Conservation (phyloP, 768 basidiomycete species). For the Trametes cubensis region DNA sequence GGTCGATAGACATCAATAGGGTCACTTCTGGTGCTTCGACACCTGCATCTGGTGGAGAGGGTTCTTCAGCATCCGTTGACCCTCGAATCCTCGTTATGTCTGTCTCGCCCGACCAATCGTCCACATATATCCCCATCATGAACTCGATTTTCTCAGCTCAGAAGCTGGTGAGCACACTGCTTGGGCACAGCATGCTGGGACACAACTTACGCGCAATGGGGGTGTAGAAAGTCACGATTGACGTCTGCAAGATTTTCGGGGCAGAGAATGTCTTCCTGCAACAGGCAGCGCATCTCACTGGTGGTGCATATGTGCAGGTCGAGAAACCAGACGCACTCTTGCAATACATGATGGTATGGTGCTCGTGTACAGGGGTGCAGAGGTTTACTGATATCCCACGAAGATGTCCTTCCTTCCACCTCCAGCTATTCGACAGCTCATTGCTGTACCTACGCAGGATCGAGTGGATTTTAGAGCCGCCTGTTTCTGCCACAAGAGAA, state of each 20-base stretch:
- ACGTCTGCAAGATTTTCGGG: conserved; percentile 90
- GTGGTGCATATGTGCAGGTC: conserved; percentile 89
- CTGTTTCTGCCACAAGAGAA: conserved; percentile 98
- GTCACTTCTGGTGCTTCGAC: conserved; percentile 41
- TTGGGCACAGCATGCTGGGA: neutral
- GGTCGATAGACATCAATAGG: conserved; percentile 65
- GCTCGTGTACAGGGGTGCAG: neutral
- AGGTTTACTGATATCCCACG: conserved; percentile 33
- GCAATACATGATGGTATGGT: conserved; percentile 82
- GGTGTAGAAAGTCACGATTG: conserved; percentile 89
- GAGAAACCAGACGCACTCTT: conserved; percentile 81
- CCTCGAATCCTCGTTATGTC: conserved; percentile 79
- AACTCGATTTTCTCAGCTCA: conserved; percentile 99
- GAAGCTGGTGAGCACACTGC: conserved; percentile 68
- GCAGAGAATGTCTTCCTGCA: conserved; percentile 94
- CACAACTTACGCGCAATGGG: neutral
- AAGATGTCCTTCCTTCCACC: conserved; percentile 88
- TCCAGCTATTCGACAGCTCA: conserved; percentile 68
- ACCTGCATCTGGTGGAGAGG: conserved; percentile 35
- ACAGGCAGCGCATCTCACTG: conserved; percentile 94
- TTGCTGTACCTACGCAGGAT: conserved; percentile 91
- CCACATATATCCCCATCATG: conserved; percentile 98
- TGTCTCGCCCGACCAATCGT: conserved; percentile 86
- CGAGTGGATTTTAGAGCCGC: conserved; percentile 96
- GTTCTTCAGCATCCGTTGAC: conserved; percentile 42